Conservation (phyloP, 371 early-diverging fungal genomes). For the Mucor racemosus region DNA sequence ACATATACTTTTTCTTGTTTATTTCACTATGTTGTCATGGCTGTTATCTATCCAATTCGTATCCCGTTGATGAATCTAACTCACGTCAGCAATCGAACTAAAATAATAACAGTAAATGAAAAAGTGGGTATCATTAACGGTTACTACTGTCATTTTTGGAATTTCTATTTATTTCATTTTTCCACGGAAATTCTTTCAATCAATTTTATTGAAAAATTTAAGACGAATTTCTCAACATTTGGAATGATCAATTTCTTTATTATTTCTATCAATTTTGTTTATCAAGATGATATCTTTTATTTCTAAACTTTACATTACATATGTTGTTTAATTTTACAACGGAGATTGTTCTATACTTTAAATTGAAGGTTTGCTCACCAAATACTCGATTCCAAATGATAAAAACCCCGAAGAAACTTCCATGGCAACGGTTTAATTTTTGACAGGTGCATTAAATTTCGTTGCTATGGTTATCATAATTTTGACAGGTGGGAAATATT, state of each 20-base stretch:
- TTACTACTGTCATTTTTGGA: neutral
- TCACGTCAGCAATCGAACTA: slow-evolving; percentile 7
- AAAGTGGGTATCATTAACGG: neutral
- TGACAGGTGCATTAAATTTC: neutral
- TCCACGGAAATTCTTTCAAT: neutral
- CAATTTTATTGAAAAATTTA: too few species aligned
- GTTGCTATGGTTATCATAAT: neutral
- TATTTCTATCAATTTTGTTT: too few species aligned
- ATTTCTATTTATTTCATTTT: neutral
- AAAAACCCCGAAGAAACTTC: neutral
- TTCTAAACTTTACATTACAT: neutral
- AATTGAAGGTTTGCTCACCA: neutral
- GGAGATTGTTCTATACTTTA: neutral
- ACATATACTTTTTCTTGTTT: neutral
- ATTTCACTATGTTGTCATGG: neutral
- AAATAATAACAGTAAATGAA: neutral
- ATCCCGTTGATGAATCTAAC: slow-evolving; percentile 1
- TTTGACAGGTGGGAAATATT: neutral
- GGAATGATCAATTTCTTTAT: too few species aligned
- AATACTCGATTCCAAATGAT: neutral
- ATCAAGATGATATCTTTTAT: too few species aligned
- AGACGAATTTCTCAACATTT: too few species aligned
- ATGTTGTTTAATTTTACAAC: neutral
- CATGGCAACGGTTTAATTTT: neutral
- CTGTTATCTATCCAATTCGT: neutral